phyloP scores from a whole-genome alignment of 2,329 filamentous ascomycete species.

The Aspergillus neoniger region DNA sequence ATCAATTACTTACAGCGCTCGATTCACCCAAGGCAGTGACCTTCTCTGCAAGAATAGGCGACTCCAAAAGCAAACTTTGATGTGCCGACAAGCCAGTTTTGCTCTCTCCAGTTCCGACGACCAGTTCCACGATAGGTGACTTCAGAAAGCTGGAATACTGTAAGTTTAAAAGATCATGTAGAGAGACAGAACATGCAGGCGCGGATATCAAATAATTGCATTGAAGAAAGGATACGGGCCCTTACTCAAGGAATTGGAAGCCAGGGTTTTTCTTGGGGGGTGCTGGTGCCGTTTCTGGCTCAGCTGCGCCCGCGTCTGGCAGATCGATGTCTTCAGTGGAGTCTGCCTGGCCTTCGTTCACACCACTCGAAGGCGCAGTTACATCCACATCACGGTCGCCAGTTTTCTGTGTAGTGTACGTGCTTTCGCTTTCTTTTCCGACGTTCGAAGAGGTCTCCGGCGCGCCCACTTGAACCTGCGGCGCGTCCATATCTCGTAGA shows the following conservation, averaged over 20 bases:
- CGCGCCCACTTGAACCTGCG: slow-evolving; percentile 22
- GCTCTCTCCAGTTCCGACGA: slow-evolving; percentile 63
- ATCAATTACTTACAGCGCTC: slow-evolving; percentile 56
- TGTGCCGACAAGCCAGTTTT: slow-evolving; percentile 73
- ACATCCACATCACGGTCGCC: slow-evolving; percentile 31
- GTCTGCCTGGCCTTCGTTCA: slow-evolving; percentile 19
- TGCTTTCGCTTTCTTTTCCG: neutral
- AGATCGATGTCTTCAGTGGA: slow-evolving; percentile 24
- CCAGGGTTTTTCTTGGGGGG: slow-evolving; percentile 24
- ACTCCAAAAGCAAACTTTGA: slow-evolving; percentile 71
- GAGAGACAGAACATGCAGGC: too few species aligned
- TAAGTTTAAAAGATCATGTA: neutral
- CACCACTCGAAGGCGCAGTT: slow-evolving; percentile 21
- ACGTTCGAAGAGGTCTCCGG: slow-evolving; percentile 10
- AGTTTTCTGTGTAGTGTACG: slow-evolving; percentile 7
- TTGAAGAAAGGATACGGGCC: neutral
- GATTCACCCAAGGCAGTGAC: slow-evolving; percentile 64
- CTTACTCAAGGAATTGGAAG: slow-evolving; percentile 36
- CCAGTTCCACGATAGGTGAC: slow-evolving; percentile 68
- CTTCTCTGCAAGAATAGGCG: slow-evolving; percentile 70
- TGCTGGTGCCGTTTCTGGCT: slow-evolving; percentile 16
- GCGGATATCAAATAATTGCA: neutral
- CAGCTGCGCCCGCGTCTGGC: slow-evolving; percentile 24
- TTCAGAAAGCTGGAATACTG: slow-evolving; percentile 44
- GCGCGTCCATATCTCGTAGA: slow-evolving; percentile 19